Percentiles rank a stretch among this genome's conserved stretches.
Evolutionary conservation across 2,329 filamentous ascomycete genomes (phyloP).

Genomic region (Hypoxylon sp.): DNA sequence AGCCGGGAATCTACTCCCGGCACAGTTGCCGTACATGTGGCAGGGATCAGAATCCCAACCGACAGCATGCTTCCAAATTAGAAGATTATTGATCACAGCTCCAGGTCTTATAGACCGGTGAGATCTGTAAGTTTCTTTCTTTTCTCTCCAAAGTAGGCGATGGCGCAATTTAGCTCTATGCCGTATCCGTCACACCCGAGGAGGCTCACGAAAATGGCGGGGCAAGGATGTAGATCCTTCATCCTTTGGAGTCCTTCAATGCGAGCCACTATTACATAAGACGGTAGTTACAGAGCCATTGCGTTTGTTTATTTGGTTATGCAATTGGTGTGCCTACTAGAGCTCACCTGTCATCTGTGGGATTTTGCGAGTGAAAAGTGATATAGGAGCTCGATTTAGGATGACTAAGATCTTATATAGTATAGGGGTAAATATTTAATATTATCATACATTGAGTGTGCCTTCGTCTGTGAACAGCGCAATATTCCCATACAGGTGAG

Average conservation of each 20-base stretch:
- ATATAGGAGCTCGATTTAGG: not conserved
- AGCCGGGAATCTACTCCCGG: slow-evolving; percentile 1
- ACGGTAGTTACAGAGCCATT: slow-evolving; percentile 14
- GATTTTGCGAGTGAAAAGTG: slow-evolving; percentile 2
- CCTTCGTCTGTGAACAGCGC: not conserved
- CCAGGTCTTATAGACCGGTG: slow-evolving; percentile 2
- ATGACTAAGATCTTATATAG: not conserved
- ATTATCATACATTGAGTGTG: not conserved
- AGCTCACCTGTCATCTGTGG: slow-evolving; percentile 3
- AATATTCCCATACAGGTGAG: not conserved
- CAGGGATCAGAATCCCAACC: slow-evolving; percentile 10
- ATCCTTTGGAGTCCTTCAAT: slow-evolving; percentile 24
- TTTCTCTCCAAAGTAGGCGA: slow-evolving; percentile 10
- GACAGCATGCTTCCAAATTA: slow-evolving; percentile 6
- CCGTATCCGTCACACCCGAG: slow-evolving; percentile 2
- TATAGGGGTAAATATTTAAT: not conserved
- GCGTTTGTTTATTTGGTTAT: slow-evolving; percentile 2
- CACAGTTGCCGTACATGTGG: not conserved
- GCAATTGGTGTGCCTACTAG: slow-evolving; percentile 1
- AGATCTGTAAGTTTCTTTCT: not conserved
- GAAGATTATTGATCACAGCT: not conserved
- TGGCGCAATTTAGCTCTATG: not conserved
- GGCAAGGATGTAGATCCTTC: slow-evolving; percentile 23
- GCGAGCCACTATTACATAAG: slow-evolving; percentile 20
- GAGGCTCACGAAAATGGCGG: slow-evolving; percentile 20